A percentile compares a stretch with the other conserved stretches of the same genome.
phyloP scores from a whole-genome alignment of 2,329 filamentous ascomycete species.

The Mycosphaerelloides madeirae region DNA sequence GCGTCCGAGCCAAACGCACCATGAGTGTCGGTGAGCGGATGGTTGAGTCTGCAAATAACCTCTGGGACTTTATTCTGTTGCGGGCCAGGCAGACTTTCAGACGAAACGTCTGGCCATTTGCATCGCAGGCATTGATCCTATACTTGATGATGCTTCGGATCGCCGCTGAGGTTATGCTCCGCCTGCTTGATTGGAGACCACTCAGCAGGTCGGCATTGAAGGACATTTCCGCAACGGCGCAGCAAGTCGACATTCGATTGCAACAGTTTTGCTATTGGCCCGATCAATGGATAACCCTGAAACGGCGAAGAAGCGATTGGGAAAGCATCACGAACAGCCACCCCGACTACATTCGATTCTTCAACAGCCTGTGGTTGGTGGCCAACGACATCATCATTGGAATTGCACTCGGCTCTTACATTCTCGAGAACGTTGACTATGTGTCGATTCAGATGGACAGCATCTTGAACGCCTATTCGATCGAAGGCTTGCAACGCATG shows the following conservation, averaged over 20 bases:
- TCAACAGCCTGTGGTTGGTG: conserved; percentile 97
- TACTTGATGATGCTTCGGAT: conserved; percentile 74
- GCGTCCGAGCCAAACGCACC: conserved; percentile 69
- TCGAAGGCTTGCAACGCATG: conserved; percentile 79
- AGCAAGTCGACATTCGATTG: conserved; percentile 93
- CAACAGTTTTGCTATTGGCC: conserved; percentile 99
- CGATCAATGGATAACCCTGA: conserved; percentile 86
- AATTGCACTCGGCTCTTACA: conserved; percentile 91
- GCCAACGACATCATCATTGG: conserved; percentile 98
- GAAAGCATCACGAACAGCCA: conserved; percentile 92
- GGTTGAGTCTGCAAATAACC: conserved; percentile 83
- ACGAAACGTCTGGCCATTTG: conserved; percentile 71
- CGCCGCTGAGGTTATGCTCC: conserved; percentile 71
- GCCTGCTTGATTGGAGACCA: conserved; percentile 77
- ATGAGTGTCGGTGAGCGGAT: conserved; percentile 92
- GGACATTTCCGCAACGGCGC: conserved; percentile 91
- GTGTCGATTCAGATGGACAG: conserved; percentile 75
- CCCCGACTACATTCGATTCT: conserved; percentile 97
- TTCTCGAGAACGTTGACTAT: conserved; percentile 87
- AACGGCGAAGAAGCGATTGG: conserved; percentile 88
- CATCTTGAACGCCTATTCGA: conserved; percentile 74
- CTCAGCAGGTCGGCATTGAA: conserved; percentile 79
- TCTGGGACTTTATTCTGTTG: conserved; percentile 69
- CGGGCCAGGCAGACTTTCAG: conserved; percentile 67
- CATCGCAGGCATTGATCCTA: conserved; percentile 67